Evolutionary conservation across 805 yeast genomes (phyloP).

Genomic region (Scheffersomyces lignosus): DNA sequence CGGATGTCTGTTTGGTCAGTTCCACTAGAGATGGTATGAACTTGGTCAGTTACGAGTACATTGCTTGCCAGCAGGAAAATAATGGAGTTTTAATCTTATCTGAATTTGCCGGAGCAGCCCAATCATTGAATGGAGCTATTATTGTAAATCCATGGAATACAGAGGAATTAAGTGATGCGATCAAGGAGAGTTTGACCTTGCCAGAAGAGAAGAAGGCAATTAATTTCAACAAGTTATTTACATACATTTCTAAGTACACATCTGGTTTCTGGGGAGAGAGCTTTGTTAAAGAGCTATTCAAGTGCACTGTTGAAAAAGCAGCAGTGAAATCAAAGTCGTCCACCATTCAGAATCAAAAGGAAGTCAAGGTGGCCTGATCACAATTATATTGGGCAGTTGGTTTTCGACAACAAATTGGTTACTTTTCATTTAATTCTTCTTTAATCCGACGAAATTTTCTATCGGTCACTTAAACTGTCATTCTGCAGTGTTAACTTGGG

Average conservation of each 20-base stretch:
- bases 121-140: slow-evolving; percentile 88
- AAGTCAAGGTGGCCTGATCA: too few relatives aligned
- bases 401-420: too few relatives aligned
- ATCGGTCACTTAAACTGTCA: too few relatives aligned
- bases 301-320: slow-evolving; percentile 15
- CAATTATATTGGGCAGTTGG: too few relatives aligned
- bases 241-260: slow-evolving; percentile 88
- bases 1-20: slow-evolving; percentile 90
- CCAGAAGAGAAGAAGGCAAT: slow-evolving; percentile 76
- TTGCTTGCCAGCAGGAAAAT: slow-evolving; percentile 87
- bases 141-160: slow-evolving; percentile 98
- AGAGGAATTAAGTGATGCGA: slow-evolving; percentile 85
- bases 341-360: too few relatives aligned
- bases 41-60: slow-evolving; percentile 91
- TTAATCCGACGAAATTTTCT: too few relatives aligned
- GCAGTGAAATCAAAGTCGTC: neutral
- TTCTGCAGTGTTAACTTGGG: too few relatives aligned
- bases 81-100: slow-evolving; percentile 86
- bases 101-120: slow-evolving; percentile 99
- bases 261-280: slow-evolving; percentile 97
- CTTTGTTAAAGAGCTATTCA: slow-evolving; percentile 82
- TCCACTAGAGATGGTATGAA: slow-evolving; percentile 99
- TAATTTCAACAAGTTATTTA: slow-evolving; percentile 81
- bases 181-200: slow-evolving; percentile 81
- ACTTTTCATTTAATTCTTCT: too few relatives aligned